Base-by-base conservation (phyloP, 371 early-diverging fungal genomes). In the Lichtheimia ornata region DNA sequence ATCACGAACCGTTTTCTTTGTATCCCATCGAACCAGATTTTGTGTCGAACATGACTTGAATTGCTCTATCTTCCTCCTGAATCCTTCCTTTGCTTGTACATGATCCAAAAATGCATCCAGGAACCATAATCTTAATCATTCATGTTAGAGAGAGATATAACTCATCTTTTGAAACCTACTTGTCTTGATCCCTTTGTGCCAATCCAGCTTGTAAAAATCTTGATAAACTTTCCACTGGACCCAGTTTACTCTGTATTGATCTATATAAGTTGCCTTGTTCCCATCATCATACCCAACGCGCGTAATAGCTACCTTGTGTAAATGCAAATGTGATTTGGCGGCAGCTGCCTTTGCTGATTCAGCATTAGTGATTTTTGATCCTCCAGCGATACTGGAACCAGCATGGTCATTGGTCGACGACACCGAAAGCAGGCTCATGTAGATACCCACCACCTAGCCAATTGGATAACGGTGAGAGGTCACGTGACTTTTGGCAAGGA, bases 151-250 rank as follows among this genome's bases (percentile, higher is more conserved):
- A 5, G 22, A 22, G 22, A 22, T 22, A 27, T 45, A 30, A 3
- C 24, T n/a, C 2, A 4, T 24, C 4, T 5, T 30, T 49, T 22
- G 2, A 22, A 45, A 13, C 64, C 18, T 69, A 76, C 62, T 55
- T 49, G 28, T 76, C 74, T 11, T 71, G 59, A 20, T 61, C 40
- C 28, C 67, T 58, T 13, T 65, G 55, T 43, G 73, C 62, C 24
- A 82, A 59, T 12, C 82, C 79, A 25, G 82, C 76, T 58, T 79
- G 72, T 15, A 82, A 50, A 35, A 82, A 77, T 14, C 63, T 70
- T 15, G 61, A 61, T 2, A 82, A 61, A 57, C 82, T 76, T 2
- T 49, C 53, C n/a, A 82, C 60, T 2, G 77, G 51, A 1, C 67
- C 69, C 13, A 82, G 47, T 65, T 77, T 77, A 40, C 58, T 69